phyloP scores from a whole-genome alignment of 1,139 yeast species.

The Candida smagusa region DNA sequence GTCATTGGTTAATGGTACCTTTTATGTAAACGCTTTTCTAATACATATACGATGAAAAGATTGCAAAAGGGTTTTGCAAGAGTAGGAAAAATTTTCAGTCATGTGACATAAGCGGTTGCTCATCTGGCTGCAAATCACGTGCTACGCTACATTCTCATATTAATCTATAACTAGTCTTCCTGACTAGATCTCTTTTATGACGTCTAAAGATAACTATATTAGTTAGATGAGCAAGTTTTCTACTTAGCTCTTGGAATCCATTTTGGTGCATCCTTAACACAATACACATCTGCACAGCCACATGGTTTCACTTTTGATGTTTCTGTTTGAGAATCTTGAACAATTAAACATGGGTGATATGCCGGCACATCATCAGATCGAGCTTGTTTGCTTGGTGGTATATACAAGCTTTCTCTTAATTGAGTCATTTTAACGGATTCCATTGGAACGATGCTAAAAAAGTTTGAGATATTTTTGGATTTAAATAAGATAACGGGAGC shows the following conservation, averaged over 20 bases:
- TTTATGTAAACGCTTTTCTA: slow-evolving; percentile 19
- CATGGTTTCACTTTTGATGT: slow-evolving; percentile 36
- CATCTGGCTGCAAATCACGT: background rate
- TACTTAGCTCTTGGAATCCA: slow-evolving; percentile 37
- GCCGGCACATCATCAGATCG: slow-evolving; percentile 25
- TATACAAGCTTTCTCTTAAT: slow-evolving; percentile 28
- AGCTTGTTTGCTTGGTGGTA: slow-evolving; percentile 25
- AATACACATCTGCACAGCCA: slow-evolving; percentile 45
- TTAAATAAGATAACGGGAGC: background rate
- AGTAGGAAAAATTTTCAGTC: background rate
- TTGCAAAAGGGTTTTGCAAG: background rate
- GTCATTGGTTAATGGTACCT: slow-evolving; percentile 17
- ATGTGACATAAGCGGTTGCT: background rate
- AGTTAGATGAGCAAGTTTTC: too few species aligned
- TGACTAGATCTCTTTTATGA: too few species aligned
- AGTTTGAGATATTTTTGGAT: background rate
- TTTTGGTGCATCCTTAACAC: slow-evolving; percentile 39
- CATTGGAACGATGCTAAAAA: slow-evolving; percentile 16
- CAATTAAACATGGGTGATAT: slow-evolving; percentile 45
- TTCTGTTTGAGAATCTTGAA: slow-evolving; percentile 44
- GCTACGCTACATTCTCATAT: background rate
- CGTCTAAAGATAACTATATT: too few species aligned
- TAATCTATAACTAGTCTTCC: background rate
- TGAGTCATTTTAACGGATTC: slow-evolving; percentile 29
- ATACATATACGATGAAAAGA: slow-evolving; percentile 16